Percentiles rank a stretch among this genome's conserved stretches.
phyloP scores from a whole-genome alignment of 345 rosid species.

The Murraya koenigii region DNA sequence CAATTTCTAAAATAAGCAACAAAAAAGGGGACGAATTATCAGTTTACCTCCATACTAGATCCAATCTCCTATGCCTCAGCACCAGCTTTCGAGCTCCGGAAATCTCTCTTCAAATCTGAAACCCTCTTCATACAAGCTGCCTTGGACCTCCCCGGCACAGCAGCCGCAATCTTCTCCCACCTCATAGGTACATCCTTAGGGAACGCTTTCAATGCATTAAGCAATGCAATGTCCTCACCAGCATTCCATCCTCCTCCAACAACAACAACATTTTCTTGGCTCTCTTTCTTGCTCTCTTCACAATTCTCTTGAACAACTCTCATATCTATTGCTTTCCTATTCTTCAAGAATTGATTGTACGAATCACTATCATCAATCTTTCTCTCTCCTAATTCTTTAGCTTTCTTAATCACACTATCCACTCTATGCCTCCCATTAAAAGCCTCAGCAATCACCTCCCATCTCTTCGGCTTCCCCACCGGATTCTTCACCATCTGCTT shows the following conservation, averaged over 20 bases:
- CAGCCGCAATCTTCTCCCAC: conserved; percentile 94
- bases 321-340: conserved; percentile 61
- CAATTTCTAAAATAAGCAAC: not conserved
- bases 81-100: conserved; percentile 68
- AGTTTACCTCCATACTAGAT: conserved; percentile 7
- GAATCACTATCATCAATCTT: conserved; percentile 62
- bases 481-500: conserved; percentile 82
- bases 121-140: conserved; percentile 88
- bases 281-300: conserved; percentile 19
- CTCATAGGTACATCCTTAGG: conserved; percentile 82
- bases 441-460: conserved; percentile 75
- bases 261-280: conserved; percentile 8
- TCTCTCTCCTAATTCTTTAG: conserved; percentile 74
- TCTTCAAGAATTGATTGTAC: conserved; percentile 76
- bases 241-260: conserved; percentile 48
- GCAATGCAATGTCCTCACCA: conserved; percentile 81
- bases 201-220: conserved; percentile 80
- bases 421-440: conserved; percentile 62
- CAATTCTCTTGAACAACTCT: conserved; percentile 26
- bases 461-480: conserved; percentile 75
- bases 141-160: conserved; percentile 79
- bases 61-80: conserved; percentile 32
- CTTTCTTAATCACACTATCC: conserved; percentile 79
- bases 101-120: conserved; percentile 71
- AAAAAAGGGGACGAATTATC: not conserved